A percentile compares a stretch with the other conserved stretches of the same genome.
phyloP scores from a whole-genome alignment of 495 filamentous ascomycete genomes.

The Viridothelium virens region DNA sequence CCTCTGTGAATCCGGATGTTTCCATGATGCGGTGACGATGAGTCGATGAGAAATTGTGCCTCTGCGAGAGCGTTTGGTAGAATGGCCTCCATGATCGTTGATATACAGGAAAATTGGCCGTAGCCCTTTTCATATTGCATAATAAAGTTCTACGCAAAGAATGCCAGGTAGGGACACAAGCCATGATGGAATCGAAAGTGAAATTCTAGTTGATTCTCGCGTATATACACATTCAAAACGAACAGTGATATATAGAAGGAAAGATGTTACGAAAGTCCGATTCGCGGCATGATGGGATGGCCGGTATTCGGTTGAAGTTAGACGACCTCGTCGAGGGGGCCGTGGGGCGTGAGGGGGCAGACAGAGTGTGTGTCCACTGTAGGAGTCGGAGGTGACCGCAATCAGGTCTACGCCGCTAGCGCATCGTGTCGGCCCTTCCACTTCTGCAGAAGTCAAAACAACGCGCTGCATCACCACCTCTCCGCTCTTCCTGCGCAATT shows the following conservation, averaged over 20 bases:
- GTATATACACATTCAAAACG: neutral
- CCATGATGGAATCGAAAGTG: neutral
- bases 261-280: neutral
- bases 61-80: neutral
- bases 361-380: neutral
- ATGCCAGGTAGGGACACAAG: neutral
- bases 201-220: neutral
- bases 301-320: no score
- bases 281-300: no score
- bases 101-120: neutral
- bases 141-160: neutral
- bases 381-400: neutral
- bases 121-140: neutral
- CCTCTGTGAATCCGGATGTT: conserved; percentile 60
- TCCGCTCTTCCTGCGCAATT: neutral
- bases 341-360: neutral
- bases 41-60: conserved; percentile 31
- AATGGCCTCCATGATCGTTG: neutral
- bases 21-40: conserved; percentile 53
- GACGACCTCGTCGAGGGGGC: no score
- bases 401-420: neutral
- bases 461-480: neutral
- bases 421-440: neutral
- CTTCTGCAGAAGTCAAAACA: conserved; percentile 12
- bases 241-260: neutral